Percentiles rank a stretch among this genome's conserved stretches.
Conservation (phyloP, 2,329 filamentous ascomycete genomes). For the Fusarium domesticum region DNA sequence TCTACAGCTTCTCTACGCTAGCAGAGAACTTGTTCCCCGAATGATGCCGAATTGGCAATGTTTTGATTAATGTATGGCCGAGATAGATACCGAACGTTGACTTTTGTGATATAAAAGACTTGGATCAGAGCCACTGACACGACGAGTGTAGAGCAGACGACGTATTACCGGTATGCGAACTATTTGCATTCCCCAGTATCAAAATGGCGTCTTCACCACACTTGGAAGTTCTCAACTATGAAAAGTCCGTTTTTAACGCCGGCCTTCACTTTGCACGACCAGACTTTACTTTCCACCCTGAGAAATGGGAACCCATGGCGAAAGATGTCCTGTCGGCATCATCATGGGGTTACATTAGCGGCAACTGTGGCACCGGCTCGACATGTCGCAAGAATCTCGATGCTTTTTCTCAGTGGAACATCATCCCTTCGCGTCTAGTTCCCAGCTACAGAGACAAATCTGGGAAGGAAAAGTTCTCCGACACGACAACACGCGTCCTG, state of each 20-base stretch:
- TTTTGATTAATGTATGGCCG: too few species aligned
- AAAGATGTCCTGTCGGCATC: constrained; percentile 12
- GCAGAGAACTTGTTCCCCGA: too few species aligned
- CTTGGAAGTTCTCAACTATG: neutral
- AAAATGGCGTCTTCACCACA: neutral
- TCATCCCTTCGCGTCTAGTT: constrained; percentile 6
- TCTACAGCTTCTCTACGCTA: neutral
- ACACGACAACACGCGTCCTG: constrained; percentile 7
- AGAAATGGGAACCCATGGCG: constrained; percentile 9
- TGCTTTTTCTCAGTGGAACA: constrained; percentile 6
- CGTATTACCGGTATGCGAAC: too few species aligned
- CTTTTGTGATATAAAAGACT: too few species aligned
- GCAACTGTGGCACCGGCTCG: constrained; percentile 12
- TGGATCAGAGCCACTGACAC: too few species aligned
- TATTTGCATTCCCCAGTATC: too few species aligned
- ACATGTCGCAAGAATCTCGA: constrained; percentile 13
- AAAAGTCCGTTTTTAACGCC: neutral
- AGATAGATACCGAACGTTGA: too few species aligned
- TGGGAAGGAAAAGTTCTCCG: constrained; percentile 11
- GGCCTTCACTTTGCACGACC: constrained; percentile 2
- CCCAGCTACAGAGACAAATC: constrained; percentile 9
- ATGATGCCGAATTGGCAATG: too few species aligned
- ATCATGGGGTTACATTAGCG: constrained; percentile 16
- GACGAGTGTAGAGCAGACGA: too few species aligned
- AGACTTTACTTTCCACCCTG: neutral